Conservation (phyloP, 768 basidiomycete species). For the Pleurotus cornucopiae region DNA sequence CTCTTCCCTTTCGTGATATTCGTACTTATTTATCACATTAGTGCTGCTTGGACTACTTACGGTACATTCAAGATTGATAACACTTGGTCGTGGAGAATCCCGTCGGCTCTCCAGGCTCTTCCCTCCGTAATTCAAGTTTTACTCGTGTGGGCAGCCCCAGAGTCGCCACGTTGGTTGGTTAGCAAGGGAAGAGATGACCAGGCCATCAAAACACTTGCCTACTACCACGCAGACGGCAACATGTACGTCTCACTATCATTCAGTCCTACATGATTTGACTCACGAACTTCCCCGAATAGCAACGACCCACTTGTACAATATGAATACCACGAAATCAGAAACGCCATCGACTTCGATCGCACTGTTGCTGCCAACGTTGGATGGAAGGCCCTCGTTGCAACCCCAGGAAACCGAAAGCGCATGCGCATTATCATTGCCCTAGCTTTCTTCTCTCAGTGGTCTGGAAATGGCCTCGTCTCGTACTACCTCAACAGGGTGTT, state of each 20-base stretch:
- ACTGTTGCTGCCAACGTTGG: conserved; percentile 26
- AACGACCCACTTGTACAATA: conserved; percentile 53
- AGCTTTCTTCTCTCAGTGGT: conserved; percentile 60
- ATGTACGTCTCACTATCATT: conserved; percentile 10
- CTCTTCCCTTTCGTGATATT: background rate
- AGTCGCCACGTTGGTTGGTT: conserved; percentile 27
- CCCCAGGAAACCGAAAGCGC: conserved; percentile 47
- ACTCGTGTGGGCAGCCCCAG: conserved; percentile 35
- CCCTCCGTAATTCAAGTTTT: conserved; percentile 29
- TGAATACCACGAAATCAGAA: conserved; percentile 49
- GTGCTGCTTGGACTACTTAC: conserved; percentile 80
- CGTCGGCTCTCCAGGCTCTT: conserved; percentile 28
- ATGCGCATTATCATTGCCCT: conserved; percentile 54
- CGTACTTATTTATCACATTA: conserved; percentile 14
- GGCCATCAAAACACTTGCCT: conserved; percentile 45
- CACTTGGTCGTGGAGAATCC: conserved; percentile 57
- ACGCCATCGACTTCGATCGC: conserved; percentile 40
- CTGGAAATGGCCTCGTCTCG: conserved; percentile 22
- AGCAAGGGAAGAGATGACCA: conserved; percentile 33
- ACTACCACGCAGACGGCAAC: conserved; percentile 54
- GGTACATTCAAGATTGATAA: conserved; percentile 67
- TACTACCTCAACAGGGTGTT: conserved; percentile 61
- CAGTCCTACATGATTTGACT: background rate
- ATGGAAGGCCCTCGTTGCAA: conserved; percentile 42
- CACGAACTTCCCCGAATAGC: conserved; percentile 25